These are phyloP conservation scores for Thamnidium elegans DNA, from an alignment of 192 early-diverging fungal genomes.

Conservation along the genomic window DNA sequence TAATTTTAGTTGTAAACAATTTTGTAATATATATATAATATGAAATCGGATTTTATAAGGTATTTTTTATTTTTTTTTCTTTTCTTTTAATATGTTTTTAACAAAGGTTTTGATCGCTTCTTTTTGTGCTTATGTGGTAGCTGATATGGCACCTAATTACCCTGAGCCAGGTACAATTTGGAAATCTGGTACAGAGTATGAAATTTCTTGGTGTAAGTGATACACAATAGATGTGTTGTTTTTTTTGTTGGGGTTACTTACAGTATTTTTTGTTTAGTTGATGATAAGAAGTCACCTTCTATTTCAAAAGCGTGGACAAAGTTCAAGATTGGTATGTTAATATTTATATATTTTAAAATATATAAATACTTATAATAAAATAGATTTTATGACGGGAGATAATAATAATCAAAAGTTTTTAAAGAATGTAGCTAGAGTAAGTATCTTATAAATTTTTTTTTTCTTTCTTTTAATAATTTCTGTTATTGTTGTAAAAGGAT, in stretches of 20 bases:
- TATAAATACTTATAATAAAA: not conserved
- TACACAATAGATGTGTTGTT: not conserved
- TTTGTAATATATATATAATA: too few species aligned
- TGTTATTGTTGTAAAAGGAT: constrained; percentile 13
- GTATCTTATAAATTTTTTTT: not conserved
- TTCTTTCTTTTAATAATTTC: not conserved
- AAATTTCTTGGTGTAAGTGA: constrained; percentile 32
- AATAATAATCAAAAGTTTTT: constrained; percentile 27
- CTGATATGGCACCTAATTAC: constrained; percentile 29
- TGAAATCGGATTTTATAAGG: not conserved
- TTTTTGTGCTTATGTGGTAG: not conserved
- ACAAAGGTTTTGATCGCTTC: too few species aligned
- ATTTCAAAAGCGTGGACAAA: constrained; percentile 18
- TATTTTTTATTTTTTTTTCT: not conserved
- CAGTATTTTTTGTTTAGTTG: constrained; percentile 13
- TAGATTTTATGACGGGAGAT: constrained; percentile 45
- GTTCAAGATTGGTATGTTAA: constrained; percentile 31
- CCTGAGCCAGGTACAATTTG: constrained; percentile 35
- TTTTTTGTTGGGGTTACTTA: not conserved
- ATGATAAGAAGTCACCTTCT: constrained; percentile 16
- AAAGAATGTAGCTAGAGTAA: constrained; percentile 32
- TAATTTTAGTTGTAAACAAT: too few species aligned
- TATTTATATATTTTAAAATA: not conserved
- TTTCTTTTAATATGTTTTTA: not conserved
- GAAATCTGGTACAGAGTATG: constrained; percentile 21